Base-by-base conservation (phyloP, 2,329 filamentous ascomycete species). In the Rugonectria rugulosa region DNA sequence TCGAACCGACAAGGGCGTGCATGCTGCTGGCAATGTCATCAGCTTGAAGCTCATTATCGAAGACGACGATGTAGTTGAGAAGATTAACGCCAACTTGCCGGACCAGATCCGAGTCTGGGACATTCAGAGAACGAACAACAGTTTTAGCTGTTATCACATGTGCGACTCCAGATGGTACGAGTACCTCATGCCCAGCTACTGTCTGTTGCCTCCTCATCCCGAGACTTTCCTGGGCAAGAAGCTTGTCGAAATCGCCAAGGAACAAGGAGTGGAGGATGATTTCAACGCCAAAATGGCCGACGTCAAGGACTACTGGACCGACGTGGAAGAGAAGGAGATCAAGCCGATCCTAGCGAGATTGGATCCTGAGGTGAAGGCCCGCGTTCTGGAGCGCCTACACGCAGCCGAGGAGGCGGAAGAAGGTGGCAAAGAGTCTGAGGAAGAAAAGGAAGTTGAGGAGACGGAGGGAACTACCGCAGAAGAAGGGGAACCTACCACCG, bases 121-220 rank as follows among this genome's bases (percentile, higher is more conserved):
- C 4, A 92, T 97, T 59, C 87, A 96, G 73, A 82, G 92, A 46
- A 96, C 94, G 1, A 94, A 89, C 70, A 94, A 93, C 62, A 86
- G 87, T 64, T 99, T 98, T 79, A 97, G 91, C 74, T 94, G 91
- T 75, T 99, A 99, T 75, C 90, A 96, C 71, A 85, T 91, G 52
- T 97, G 94, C 75, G 95, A 99, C 75, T 97, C 92, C 21, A 84
- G 95, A 64, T 96, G 93, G 82, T 99, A 99, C 76, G 95, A 99
- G 77, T 99, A 99, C 71, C 80, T 99, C 47, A 91, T 99, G 73
- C 95, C 95, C 3, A 95, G 90, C 36, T 92, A 98, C 75, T 92
- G 90, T 53, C 90, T 99, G 65, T 78, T 99, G 26, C 95, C 95
- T 17, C 95, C 95, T 0, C 93, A 98, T 71, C 93, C 93, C 0